Percentiles rank a stretch among this genome's conserved stretches.
These are phyloP conservation scores for Camellia oleifera DNA, from an alignment of 179 eudicot species.

Conservation along the genomic window DNA sequence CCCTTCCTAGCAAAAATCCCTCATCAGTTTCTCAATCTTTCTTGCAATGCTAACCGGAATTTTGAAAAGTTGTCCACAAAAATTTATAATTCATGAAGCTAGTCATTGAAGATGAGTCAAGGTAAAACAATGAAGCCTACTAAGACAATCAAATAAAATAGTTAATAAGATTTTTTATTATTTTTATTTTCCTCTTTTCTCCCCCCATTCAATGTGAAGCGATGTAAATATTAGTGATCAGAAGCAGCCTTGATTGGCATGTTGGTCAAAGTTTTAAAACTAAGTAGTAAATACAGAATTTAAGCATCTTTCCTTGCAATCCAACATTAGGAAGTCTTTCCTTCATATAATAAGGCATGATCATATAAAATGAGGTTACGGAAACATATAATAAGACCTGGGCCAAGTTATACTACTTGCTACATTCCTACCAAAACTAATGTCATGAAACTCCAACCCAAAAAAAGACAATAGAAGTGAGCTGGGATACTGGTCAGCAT, in stretches of 20 bases:
- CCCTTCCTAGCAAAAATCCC: no score
- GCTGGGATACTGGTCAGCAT: no score
- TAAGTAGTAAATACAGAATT: not conserved
- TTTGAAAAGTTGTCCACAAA: not conserved
- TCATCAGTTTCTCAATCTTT: no score
- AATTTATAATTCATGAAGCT: not conserved
- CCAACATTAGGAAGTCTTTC: slow-evolving; percentile 1
- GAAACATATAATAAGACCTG: not conserved
- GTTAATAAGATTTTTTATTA: not conserved
- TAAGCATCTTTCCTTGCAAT: not conserved
- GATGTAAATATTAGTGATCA: not conserved
- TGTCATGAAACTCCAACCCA: not conserved
- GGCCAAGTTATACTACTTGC: not conserved
- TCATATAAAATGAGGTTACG: not conserved
- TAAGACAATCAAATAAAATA: not conserved
- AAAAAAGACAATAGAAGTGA: no score
- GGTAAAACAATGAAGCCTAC: not conserved
- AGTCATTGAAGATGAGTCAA: not conserved
- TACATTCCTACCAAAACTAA: not conserved
- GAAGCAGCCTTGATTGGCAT: not conserved
- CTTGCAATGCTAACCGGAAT: no score
- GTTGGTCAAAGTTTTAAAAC: not conserved
- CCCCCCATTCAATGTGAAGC: not conserved
- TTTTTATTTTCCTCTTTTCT: not conserved
- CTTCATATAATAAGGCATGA: not conserved